Conservation (phyloP, 306 rosid species). For the Dryas octopetala region DNA sequence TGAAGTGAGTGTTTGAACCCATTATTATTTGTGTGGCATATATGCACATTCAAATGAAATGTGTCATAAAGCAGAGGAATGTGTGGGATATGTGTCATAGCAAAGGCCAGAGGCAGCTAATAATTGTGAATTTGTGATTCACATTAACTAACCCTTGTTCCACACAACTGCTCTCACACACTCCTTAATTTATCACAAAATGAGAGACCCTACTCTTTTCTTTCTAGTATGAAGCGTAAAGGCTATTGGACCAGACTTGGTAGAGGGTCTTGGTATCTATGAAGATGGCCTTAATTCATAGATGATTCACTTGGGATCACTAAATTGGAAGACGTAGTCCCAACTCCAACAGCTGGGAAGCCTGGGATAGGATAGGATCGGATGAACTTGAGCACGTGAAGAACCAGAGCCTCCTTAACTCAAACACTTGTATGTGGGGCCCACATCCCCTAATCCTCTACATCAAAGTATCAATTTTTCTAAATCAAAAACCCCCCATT, state of each 20-base stretch:
- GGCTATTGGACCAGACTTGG: constrained; percentile 24
- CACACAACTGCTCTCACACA: neutral
- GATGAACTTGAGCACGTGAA: constrained; percentile 49
- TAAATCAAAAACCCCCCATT: constrained; percentile 26
- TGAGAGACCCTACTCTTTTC: neutral
- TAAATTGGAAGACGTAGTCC: neutral
- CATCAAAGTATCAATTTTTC: constrained; percentile 16
- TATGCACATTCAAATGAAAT: neutral
- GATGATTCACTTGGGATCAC: constrained; percentile 3
- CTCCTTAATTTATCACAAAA: neutral
- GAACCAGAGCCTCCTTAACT: constrained; percentile 22
- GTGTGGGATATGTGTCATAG: neutral
- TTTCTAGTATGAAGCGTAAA: neutral
- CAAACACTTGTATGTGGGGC: constrained; percentile 26
- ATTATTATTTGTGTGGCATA: neutral
- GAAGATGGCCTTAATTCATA: neutral
- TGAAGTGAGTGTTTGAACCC: too few species aligned
- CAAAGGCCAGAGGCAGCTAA: neutral
- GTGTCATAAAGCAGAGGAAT: too few species aligned
- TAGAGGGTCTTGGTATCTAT: constrained; percentile 20
- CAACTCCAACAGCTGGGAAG: constrained; percentile 14
- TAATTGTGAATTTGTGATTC: neutral
- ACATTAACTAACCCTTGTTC: neutral
- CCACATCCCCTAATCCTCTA: constrained; percentile 8
- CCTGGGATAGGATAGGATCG: neutral